These are phyloP conservation scores for Aegilops sharonensis DNA, from an alignment of 176 grass and related monocot species.

Conservation along the genomic window DNA sequence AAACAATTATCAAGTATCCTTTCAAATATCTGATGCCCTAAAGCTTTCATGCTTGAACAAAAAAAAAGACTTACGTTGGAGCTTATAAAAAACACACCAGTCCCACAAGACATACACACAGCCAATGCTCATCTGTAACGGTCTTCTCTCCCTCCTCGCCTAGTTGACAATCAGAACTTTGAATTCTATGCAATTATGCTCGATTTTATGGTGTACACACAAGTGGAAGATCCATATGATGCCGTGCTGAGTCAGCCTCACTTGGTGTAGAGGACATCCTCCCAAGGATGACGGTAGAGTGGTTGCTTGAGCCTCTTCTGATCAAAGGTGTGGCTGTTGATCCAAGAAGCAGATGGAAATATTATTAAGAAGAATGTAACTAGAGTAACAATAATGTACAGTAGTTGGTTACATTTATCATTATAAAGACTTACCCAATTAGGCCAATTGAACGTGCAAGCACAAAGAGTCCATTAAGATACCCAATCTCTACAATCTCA, in stretches of 20 bases:
- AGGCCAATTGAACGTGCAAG: constrained; percentile 93
- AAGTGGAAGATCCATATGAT: constrained; percentile 5
- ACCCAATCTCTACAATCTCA: constrained; percentile 91
- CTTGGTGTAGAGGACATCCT: constrained; percentile 99
- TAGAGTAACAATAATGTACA: background rate
- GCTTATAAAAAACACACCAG: constrained; percentile 23
- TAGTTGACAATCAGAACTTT: constrained; percentile 29
- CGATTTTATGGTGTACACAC: constrained; percentile 35
- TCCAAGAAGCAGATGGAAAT: background rate
- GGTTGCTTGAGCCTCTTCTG: constrained; percentile 98
- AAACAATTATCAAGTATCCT: constrained; percentile 24
- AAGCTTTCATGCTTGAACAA: constrained; percentile 5
- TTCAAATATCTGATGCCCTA: constrained; percentile 16
- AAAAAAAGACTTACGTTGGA: constrained; percentile 31
- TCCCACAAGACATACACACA: background rate
- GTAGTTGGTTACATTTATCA: background rate
- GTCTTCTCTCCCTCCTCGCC: constrained; percentile 7
- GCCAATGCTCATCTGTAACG: constrained; percentile 8
- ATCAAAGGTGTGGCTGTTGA: constrained; percentile 85
- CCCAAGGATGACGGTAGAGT: constrained; percentile 97
- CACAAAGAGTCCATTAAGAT: constrained; percentile 96
- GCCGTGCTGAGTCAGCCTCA: constrained; percentile 35
- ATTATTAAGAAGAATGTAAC: background rate
- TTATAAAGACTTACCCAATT: constrained; percentile 62
- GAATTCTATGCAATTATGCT: constrained; percentile 16